phyloP scores from a whole-genome alignment of 768 basidiomycete genomes.

The Panaeolus papilionaceus region DNA sequence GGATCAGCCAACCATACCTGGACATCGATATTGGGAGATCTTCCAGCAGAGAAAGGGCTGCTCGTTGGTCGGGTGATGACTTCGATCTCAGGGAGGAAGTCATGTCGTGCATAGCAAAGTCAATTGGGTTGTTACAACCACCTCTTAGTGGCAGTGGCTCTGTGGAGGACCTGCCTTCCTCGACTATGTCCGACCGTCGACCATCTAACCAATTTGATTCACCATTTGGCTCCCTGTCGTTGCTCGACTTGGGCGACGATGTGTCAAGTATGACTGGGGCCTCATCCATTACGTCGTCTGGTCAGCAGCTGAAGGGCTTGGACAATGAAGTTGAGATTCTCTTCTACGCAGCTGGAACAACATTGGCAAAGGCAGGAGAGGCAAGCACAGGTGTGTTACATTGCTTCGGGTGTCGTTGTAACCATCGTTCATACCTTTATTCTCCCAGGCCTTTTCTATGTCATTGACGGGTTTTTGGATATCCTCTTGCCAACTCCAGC shows the following conservation, averaged over 20 bases:
- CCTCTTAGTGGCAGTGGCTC: constrained; percentile 75
- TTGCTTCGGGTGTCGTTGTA: constrained; percentile 4
- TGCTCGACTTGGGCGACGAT: constrained; percentile 77
- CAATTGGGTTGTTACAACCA: constrained; percentile 92
- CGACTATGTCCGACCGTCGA: constrained; percentile 53
- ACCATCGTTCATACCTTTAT: constrained; percentile 18
- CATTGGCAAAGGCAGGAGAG: constrained; percentile 89
- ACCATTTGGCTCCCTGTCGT: constrained; percentile 76
- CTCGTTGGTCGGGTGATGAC: constrained; percentile 59
- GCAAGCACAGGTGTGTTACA: constrained; percentile 70
- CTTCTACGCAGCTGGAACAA: constrained; percentile 88
- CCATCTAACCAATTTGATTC: constrained; percentile 53
- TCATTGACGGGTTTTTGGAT: constrained; percentile 96
- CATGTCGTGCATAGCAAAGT: constrained; percentile 97
- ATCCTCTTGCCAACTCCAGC: constrained; percentile 73
- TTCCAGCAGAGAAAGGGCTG: constrained; percentile 24
- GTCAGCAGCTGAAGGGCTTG: constrained; percentile 77
- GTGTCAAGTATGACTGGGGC: constrained; percentile 67
- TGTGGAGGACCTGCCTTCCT: constrained; percentile 67
- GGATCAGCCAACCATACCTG: constrained; percentile 37
- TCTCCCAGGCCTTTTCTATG: constrained; percentile 80
- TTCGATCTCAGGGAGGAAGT: constrained; percentile 97
- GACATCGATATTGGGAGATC: constrained; percentile 35
- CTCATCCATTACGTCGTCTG: constrained; percentile 56
- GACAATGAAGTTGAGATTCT: constrained; percentile 98